Conservation (phyloP, 305 asterid species). For the Ajuga reptans region DNA sequence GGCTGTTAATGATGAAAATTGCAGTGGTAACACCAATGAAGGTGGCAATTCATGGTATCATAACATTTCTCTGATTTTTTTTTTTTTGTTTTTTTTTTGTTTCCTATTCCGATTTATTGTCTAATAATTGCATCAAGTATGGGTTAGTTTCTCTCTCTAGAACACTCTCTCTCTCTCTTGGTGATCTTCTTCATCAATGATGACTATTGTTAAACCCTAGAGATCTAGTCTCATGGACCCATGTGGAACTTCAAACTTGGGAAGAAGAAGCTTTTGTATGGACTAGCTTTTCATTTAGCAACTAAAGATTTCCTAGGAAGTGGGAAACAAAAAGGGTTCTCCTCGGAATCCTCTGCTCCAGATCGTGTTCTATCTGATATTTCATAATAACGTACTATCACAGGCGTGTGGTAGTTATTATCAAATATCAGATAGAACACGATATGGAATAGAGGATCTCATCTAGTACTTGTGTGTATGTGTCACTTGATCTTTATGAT, state of each 20-base stretch:
- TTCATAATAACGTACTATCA: no score
- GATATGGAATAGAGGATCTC: no score
- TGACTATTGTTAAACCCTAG: slow-evolving; percentile 30
- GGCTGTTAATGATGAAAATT: slow-evolving; percentile 46
- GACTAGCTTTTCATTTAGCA: slow-evolving; percentile 6
- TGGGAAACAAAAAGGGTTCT: slow-evolving; percentile 15
- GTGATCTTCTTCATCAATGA: neutral
- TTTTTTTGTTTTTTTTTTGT: neutral
- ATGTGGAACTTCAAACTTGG: neutral
- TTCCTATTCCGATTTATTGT: neutral
- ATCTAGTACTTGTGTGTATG: neutral
- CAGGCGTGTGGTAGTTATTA: no score
- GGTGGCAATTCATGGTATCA: slow-evolving; percentile 66
- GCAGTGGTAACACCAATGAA: slow-evolving; percentile 50
- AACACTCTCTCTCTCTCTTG: neutral
- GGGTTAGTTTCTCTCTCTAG: slow-evolving; percentile 4
- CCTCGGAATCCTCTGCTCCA: neutral
- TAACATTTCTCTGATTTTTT: neutral
- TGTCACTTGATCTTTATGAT: neutral
- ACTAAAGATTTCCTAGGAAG: slow-evolving; percentile 19
- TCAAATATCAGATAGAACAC: no score
- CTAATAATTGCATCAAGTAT: neutral
- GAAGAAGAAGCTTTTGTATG: neutral
- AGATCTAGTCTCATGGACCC: slow-evolving; percentile 5
- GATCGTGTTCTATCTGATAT: no score